These are phyloP conservation scores for Coelastrella sp. DNA, from an alignment of 139 green algal species.

Conservation along the genomic window DNA sequence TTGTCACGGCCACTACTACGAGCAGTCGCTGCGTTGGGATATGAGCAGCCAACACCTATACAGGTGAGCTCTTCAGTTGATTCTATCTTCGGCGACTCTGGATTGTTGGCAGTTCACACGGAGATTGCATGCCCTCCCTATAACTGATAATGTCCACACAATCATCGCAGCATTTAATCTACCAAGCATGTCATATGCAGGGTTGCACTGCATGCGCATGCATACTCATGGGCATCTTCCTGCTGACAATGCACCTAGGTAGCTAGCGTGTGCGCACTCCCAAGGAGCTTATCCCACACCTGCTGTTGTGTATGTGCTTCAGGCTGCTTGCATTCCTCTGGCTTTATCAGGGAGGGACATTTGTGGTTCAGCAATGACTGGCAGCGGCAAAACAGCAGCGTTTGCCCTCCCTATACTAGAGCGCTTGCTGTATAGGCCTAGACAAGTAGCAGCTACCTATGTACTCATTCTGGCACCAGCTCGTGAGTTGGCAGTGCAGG, in stretches of 20 bases:
- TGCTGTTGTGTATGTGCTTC: slow-evolving; percentile 11
- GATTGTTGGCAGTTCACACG: too few relatives aligned
- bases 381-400: slow-evolving; percentile 97
- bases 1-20: slow-evolving; percentile 89
- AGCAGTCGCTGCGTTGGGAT: slow-evolving; percentile 88
- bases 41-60: slow-evolving; percentile 93
- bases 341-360: slow-evolving; percentile 95
- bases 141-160: too few relatives aligned
- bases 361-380: slow-evolving; percentile 95
- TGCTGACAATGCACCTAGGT: too few relatives aligned
- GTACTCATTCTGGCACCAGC: slow-evolving; percentile 91
- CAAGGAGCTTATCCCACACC: too few relatives aligned
- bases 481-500: slow-evolving; percentile 94
- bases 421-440: slow-evolving; percentile 88
- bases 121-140: too few relatives aligned
- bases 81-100: too few relatives aligned
- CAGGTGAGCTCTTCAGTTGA: too few relatives aligned
- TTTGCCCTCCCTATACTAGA: slow-evolving; percentile 96
- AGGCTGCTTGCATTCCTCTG: slow-evolving; percentile 95
- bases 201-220: too few relatives aligned
- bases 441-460: slow-evolving; percentile 75
- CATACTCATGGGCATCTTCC: too few relatives aligned
- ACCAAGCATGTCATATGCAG: too few relatives aligned
- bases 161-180: too few relatives aligned
- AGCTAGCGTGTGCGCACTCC: too few relatives aligned